Evolutionary conservation across 352 stramenopile genomes (phyloP).

Genomic region (Sclerospora graminicola): DNA sequence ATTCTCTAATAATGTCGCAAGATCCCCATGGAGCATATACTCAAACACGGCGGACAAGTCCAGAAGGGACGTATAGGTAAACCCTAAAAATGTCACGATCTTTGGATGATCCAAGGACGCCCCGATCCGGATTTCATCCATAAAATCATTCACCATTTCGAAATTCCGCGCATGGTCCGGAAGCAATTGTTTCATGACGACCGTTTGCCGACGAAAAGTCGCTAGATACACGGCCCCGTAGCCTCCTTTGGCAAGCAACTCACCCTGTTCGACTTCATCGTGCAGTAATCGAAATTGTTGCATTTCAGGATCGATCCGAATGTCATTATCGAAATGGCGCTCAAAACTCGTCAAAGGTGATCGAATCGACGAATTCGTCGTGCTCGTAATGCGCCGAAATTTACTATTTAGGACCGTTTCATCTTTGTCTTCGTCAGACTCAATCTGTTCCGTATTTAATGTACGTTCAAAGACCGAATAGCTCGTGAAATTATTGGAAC

Average conservation of each 20-base stretch:
- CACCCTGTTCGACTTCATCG: slow-evolving; percentile 29
- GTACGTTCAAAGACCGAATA: slow-evolving; percentile 14
- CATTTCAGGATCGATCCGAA: slow-evolving; percentile 57
- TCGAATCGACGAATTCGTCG: slow-evolving; percentile 5
- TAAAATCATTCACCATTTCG: slow-evolving; percentile 35
- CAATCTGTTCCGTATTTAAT: slow-evolving; percentile 13
- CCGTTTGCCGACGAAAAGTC: slow-evolving; percentile 18
- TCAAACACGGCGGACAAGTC: slow-evolving; percentile 44
- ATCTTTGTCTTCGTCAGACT: slow-evolving; percentile 5
- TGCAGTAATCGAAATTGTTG: slow-evolving; percentile 38
- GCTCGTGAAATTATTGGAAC: slow-evolving; percentile 4
- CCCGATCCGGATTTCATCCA: slow-evolving; percentile 35
- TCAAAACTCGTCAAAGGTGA: slow-evolving; percentile 5
- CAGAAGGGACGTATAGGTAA: slow-evolving; percentile 43
- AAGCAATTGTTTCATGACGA: slow-evolving; percentile 42
- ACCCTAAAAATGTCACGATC: slow-evolving; percentile 42
- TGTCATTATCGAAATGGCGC: slow-evolving; percentile 39
- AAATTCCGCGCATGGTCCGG: slow-evolving; percentile 20
- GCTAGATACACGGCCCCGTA: slow-evolving; percentile 58
- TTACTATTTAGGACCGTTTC: slow-evolving; percentile 14
- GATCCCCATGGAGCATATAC: slow-evolving; percentile 35
- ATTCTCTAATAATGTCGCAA: slow-evolving; percentile 27
- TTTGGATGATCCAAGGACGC: slow-evolving; percentile 30
- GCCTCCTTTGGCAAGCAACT: slow-evolving; percentile 38
- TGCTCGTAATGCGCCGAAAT: slow-evolving; percentile 5